Evolutionary conservation across 108 stramenopile genomes (phyloP).

Genomic region (Asterionellopsis glacialis): DNA sequence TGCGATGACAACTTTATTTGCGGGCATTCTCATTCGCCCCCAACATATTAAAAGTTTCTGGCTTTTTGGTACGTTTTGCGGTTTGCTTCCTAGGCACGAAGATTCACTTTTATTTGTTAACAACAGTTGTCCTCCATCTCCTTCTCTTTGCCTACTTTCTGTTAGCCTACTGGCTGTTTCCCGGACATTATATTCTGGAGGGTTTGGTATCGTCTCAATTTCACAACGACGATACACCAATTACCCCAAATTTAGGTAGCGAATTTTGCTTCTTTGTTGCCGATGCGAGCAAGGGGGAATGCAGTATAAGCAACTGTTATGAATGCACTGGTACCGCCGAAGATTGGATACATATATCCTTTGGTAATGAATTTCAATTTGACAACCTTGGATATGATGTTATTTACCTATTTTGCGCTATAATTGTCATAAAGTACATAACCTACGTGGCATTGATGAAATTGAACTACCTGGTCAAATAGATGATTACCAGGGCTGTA

Average conservation of each 20-base stretch:
- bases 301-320: conserved; percentile 4
- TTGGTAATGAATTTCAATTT: conserved; percentile 42
- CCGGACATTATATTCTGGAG: conserved; percentile 77
- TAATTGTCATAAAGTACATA: conserved; percentile 35
- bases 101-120: neutral
- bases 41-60: conserved; percentile 46
- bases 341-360: conserved; percentile 48
- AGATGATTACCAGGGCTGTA: too few relatives aligned
- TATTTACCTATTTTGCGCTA: conserved; percentile 40
- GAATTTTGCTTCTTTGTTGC: conserved; percentile 34
- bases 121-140: neutral
- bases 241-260: conserved; percentile 36
- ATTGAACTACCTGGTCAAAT: conserved; percentile 49
- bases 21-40: conserved; percentile 59
- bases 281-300: conserved; percentile 2
- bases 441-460: conserved; percentile 36
- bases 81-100: conserved; percentile 1
- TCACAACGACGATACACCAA: conserved; percentile 38
- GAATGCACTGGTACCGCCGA: conserved; percentile 52
- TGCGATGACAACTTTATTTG: conserved; percentile 42
- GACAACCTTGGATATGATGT: conserved; percentile 44
- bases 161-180: conserved; percentile 58
- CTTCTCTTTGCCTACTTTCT: neutral
- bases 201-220: conserved; percentile 55
- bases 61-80: conserved; percentile 8